These are phyloP conservation scores for Pseudogymnoascus sp. DNA, from an alignment of 2,329 filamentous ascomycete genomes.

Conservation along the genomic window DNA sequence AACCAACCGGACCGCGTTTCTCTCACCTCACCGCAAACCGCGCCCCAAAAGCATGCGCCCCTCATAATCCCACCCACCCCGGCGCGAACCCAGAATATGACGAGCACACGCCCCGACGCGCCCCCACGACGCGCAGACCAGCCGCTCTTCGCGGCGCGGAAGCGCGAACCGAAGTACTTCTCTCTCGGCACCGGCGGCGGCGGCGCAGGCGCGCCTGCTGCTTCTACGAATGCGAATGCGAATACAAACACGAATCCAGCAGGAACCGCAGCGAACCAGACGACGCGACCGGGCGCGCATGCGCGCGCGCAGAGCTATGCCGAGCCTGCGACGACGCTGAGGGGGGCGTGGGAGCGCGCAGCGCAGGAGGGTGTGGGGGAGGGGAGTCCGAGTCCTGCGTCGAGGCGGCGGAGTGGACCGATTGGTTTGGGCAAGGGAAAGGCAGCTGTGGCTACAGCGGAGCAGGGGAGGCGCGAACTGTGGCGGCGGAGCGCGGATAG, in stretches of 20 bases:
- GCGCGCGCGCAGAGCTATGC: background rate
- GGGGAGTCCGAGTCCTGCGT: conserved; percentile 20
- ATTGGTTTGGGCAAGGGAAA: background rate
- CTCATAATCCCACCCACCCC: background rate
- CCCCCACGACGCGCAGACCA: background rate
- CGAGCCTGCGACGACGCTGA: background rate
- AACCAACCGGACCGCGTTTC: background rate
- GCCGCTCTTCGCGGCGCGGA: background rate
- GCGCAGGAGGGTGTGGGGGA: background rate
- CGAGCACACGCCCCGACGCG: background rate
- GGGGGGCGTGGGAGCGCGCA: background rate
- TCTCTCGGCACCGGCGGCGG: background rate
- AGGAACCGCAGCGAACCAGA: background rate
- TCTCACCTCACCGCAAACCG: background rate
- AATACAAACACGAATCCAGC: background rate
- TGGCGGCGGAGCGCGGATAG: background rate
- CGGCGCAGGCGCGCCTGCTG: background rate
- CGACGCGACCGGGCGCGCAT: background rate
- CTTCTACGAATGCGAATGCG: background rate
- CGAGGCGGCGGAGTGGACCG: conserved; percentile 8
- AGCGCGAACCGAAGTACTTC: background rate
- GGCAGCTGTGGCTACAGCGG: background rate
- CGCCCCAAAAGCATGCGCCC: background rate
- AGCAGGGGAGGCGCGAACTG: background rate
- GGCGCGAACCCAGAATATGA: background rate